Evolutionary conservation across 129 eudicot genomes (phyloP).

Genomic region (Helianthus tuberosus): DNA sequence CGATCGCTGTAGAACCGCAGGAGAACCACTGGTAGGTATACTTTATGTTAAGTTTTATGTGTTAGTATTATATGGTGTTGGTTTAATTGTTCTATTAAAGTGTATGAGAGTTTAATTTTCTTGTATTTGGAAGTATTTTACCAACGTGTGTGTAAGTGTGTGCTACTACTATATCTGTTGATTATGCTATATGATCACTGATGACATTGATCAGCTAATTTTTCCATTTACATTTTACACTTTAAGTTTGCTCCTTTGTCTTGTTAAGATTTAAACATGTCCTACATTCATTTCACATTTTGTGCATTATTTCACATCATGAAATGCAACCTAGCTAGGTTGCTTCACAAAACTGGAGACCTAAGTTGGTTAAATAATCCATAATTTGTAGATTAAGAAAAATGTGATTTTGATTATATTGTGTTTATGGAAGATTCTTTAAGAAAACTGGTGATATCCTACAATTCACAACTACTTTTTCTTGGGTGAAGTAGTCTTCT

Average conservation of each 20-base stretch:
- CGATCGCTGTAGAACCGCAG: slow-evolving; percentile 22
- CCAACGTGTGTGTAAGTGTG: slow-evolving; percentile 38
- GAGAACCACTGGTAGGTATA: slow-evolving; percentile 35
- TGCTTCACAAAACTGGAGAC: too few relatives aligned
- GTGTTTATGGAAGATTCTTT: slow-evolving; percentile 13
- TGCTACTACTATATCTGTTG: slow-evolving; percentile 24
- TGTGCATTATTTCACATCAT: not conserved
- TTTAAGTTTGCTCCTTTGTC: not conserved
- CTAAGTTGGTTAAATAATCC: slow-evolving; percentile 3
- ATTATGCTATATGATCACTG: slow-evolving; percentile 20
- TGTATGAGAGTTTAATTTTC: slow-evolving; percentile 22
- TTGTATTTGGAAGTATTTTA: slow-evolving; percentile 32
- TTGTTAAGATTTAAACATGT: slow-evolving; percentile 14
- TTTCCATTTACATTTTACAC: slow-evolving; percentile 9
- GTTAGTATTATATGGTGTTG: slow-evolving; percentile 28
- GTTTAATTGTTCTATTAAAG: slow-evolving; percentile 32
- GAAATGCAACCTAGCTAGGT: slow-evolving; percentile 1
- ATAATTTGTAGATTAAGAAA: not conserved
- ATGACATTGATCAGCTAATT: slow-evolving; percentile 25
- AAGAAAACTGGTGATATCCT: slow-evolving; percentile 8
- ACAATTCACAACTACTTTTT: not conserved
- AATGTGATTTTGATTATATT: not conserved
- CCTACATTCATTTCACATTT: slow-evolving; percentile 9
- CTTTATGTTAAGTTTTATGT: slow-evolving; percentile 34
- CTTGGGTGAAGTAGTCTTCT: slow-evolving; percentile 6